A percentile compares a stretch with the other conserved stretches of the same genome.
Evolutionary conservation across 2,329 filamentous ascomycete species (phyloP).

Genomic region (Acarospora socialis): DNA sequence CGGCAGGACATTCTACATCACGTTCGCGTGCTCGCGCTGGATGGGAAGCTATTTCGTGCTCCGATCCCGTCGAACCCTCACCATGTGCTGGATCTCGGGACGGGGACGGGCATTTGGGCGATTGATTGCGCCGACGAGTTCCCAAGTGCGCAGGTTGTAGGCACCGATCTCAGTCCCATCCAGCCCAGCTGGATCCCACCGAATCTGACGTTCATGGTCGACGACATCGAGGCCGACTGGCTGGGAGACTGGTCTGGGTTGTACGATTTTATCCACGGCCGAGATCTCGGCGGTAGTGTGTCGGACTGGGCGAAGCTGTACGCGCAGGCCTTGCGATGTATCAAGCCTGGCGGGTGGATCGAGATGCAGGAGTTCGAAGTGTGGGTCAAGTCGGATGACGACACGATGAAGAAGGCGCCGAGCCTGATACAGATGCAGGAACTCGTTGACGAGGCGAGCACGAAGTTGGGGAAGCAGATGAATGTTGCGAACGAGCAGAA

Average conservation of each 20-base stretch:
- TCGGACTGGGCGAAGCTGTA: constrained; percentile 15
- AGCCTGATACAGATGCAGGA: constrained; percentile 18
- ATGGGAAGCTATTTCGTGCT: constrained; percentile 16
- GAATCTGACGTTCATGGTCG: constrained; percentile 21
- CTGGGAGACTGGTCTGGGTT: constrained; percentile 15
- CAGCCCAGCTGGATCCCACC: constrained; percentile 23
- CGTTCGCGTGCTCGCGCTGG: constrained; percentile 8
- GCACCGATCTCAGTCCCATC: constrained; percentile 26
- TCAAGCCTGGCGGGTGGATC: constrained; percentile 20
- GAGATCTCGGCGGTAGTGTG: constrained; percentile 18
- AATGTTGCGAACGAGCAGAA: constrained; percentile 14
- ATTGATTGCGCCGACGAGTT: constrained; percentile 28
- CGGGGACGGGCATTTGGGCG: constrained; percentile 30
- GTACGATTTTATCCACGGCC: constrained; percentile 22
- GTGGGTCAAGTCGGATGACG: constrained; percentile 15
- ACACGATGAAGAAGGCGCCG: constrained; percentile 11
- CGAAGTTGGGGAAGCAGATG: constrained; percentile 22
- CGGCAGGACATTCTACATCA: constrained; percentile 19
- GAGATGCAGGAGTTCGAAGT: constrained; percentile 19
- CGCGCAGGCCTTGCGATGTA: constrained; percentile 12
- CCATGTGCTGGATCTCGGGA: constrained; percentile 27
- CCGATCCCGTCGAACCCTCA: constrained; percentile 14
- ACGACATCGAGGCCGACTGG: constrained; percentile 18
- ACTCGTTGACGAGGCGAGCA: constrained; percentile 19
- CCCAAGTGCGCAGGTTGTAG: constrained; percentile 23